These are phyloP conservation scores for Colletotrichum sp. DNA, from an alignment of 2,329 filamentous ascomycete species.

Conservation along the genomic window DNA sequence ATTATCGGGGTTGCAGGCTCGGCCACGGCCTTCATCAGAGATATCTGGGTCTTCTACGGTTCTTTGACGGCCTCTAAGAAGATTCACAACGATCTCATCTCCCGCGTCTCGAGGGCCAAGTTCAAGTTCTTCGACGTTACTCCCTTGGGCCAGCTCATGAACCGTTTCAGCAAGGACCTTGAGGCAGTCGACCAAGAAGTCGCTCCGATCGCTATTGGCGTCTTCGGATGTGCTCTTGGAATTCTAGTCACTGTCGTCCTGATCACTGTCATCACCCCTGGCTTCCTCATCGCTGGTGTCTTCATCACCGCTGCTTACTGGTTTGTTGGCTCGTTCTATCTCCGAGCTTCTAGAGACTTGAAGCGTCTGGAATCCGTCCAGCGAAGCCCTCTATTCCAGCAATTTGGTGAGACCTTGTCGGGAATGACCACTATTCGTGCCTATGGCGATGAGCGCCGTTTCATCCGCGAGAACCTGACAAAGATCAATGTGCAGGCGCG, in stretches of 20 bases:
- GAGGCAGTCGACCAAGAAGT: constrained; percentile 96
- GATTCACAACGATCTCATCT: constrained; percentile 81
- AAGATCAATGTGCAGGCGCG: constrained; percentile 91
- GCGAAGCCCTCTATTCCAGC: constrained; percentile 93
- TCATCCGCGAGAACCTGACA: constrained; percentile 87
- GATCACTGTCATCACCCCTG: constrained; percentile 88
- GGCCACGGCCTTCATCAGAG: constrained; percentile 79
- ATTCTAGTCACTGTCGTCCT: constrained; percentile 86
- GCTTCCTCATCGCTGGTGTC: constrained; percentile 83
- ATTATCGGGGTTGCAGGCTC: constrained; percentile 80
- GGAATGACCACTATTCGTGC: constrained; percentile 97
- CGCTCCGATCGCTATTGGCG: constrained; percentile 84
- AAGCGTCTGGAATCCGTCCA: constrained; percentile 95
- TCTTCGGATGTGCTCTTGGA: constrained; percentile 67
- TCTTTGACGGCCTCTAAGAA: constrained; percentile 87
- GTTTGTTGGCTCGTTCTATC: constrained; percentile 84
- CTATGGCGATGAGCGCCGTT: constrained; percentile 91
- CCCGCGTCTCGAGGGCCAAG: constrained; percentile 82
- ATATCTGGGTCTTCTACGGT: constrained; percentile 90
- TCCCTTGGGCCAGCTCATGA: constrained; percentile 95
- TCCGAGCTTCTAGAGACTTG: constrained; percentile 90
- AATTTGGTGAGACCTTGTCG: constrained; percentile 93
- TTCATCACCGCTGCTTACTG: constrained; percentile 88
- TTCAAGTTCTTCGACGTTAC: constrained; percentile 99
- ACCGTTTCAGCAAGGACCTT: constrained; percentile 97